A percentile compares a stretch with the other conserved stretches of the same genome.
These are phyloP conservation scores for Coemansia sp. DNA, from an alignment of 192 early-diverging fungal genomes.

Conservation along the genomic window DNA sequence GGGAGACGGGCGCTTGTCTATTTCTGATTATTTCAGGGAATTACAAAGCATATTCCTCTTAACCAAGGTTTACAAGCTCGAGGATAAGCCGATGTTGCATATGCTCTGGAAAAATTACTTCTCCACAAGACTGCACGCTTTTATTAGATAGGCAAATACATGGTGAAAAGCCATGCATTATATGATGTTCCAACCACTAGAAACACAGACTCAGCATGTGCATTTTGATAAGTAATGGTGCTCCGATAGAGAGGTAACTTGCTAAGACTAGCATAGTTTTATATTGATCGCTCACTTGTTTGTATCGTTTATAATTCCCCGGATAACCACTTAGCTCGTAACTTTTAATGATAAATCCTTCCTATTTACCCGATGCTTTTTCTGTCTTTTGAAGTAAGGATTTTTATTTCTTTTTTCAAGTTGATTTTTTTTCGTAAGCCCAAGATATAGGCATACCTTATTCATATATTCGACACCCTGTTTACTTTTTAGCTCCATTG, in stretches of 20 bases:
- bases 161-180: slow-evolving; percentile 9
- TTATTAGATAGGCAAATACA: background rate
- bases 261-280: background rate
- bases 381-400: background rate
- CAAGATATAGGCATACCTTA: background rate
- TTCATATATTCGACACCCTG: background rate
- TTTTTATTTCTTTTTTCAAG: background rate
- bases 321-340: background rate
- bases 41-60: background rate
- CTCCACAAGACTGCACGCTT: slow-evolving; percentile 8
- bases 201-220: background rate
- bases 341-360: background rate
- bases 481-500: background rate
- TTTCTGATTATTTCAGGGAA: background rate
- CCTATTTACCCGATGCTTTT: background rate
- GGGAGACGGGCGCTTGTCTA: background rate
- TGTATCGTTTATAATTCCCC: slow-evolving; percentile 2
- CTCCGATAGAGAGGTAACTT: background rate
- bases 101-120: background rate
- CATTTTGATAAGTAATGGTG: background rate
- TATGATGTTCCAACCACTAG: background rate
- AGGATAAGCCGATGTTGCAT: background rate
- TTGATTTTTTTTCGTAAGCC: background rate
- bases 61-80: background rate
- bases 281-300: background rate